Evolutionary conservation across 1,284 basidiomycete genomes (phyloP).

Genomic region (Tranzscheliella williamsii): DNA sequence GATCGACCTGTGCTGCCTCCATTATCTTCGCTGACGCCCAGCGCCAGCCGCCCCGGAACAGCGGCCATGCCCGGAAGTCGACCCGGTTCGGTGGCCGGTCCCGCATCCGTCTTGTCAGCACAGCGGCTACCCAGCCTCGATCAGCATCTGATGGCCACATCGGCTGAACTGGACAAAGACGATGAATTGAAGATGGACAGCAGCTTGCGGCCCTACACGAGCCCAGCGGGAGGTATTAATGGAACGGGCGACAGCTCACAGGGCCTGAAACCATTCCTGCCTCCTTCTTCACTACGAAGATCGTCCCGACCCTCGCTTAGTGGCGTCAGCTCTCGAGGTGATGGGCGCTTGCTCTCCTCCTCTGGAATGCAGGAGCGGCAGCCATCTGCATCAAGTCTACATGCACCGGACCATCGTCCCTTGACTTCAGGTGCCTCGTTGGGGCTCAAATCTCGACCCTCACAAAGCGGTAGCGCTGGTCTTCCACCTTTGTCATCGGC

Average conservation of each 20-base stretch:
- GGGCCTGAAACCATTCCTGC: constrained; percentile 19
- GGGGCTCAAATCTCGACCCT: constrained; percentile 10
- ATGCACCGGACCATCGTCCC: constrained; percentile 24
- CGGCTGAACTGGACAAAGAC: constrained; percentile 17
- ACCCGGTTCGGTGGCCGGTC: constrained; percentile 9
- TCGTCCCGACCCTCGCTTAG: constrained; percentile 11
- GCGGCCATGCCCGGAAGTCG: constrained; percentile 18
- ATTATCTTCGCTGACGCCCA: constrained; percentile 35
- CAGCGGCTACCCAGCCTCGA: constrained; percentile 41
- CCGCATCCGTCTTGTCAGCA: neutral
- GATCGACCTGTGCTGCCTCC: constrained; percentile 50
- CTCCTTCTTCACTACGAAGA: constrained; percentile 24
- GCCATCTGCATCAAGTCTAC: neutral
- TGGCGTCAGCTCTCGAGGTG: neutral
- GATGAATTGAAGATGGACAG: constrained; percentile 13
- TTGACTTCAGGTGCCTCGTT: constrained; percentile 23
- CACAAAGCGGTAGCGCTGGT: constrained; percentile 7
- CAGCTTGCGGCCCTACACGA: constrained; percentile 24
- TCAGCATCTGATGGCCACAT: constrained; percentile 31
- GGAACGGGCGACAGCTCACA: constrained; percentile 4
- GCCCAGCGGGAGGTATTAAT: constrained; percentile 23
- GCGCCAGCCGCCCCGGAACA: constrained; percentile 44
- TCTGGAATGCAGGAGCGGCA: constrained; percentile 10
- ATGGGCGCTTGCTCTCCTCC: constrained; percentile 6
- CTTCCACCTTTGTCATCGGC: constrained; percentile 21